phyloP scores from a whole-genome alignment of 257 asterid genomes.

The Solanum clarkiae region DNA sequence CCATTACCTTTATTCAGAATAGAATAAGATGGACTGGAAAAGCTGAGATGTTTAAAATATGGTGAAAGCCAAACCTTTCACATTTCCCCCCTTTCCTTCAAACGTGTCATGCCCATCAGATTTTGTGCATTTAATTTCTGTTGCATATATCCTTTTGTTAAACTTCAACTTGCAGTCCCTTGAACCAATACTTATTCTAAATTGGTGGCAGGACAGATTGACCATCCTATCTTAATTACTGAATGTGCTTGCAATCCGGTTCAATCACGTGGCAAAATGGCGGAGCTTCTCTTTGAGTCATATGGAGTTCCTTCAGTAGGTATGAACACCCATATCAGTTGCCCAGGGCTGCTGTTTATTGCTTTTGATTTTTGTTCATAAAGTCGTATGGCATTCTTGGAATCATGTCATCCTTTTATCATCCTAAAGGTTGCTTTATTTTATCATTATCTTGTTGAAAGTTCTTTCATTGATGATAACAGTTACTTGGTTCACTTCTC shows the following conservation, averaged over 20 bases:
- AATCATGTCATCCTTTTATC: neutral
- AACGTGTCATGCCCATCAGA: neutral
- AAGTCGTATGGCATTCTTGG: neutral
- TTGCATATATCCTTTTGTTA: neutral
- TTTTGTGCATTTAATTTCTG: neutral
- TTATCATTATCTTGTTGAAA: neutral
- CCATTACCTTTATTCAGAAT: neutral
- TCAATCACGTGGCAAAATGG: slow-evolving; percentile 95
- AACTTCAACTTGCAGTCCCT: neutral
- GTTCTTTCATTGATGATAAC: neutral
- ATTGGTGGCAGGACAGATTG: slow-evolving; percentile 58
- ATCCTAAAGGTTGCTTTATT: neutral
- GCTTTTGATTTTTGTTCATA: neutral
- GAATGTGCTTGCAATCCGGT: slow-evolving; percentile 95
- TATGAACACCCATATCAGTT: slow-evolving; percentile 6
- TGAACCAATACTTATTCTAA: neutral
- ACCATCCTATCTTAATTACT: slow-evolving; percentile 91
- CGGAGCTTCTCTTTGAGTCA: slow-evolving; percentile 92
- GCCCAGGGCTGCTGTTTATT: neutral
- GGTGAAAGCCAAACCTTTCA: neutral
- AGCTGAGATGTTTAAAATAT: neutral
- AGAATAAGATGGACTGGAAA: neutral
- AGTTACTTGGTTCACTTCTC: neutral
- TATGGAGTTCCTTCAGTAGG: slow-evolving; percentile 98
- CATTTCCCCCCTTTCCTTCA: neutral